A percentile compares a stretch with the other conserved stretches of the same genome.
These are phyloP conservation scores for Kuraishia hungarica DNA, from an alignment of 805 yeast species.

Conservation along the genomic window DNA sequence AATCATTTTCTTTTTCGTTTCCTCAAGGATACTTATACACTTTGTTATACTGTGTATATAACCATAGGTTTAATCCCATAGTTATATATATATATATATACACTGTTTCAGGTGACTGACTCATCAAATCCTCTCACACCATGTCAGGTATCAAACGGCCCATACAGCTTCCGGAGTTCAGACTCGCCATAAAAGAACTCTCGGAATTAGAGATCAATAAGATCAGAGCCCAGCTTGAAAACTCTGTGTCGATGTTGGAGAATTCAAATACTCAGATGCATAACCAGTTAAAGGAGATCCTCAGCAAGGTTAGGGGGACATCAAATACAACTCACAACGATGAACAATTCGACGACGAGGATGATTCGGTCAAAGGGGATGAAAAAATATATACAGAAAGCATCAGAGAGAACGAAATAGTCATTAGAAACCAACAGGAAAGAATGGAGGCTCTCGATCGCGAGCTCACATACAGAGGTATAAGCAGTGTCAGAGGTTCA, in stretches of 20 bases:
- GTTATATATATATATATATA: too few relatives aligned
- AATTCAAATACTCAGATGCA: slow-evolving; percentile 39
- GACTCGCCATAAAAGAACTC: slow-evolving; percentile 21
- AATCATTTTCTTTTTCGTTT: too few relatives aligned
- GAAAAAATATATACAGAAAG: slow-evolving; percentile 43
- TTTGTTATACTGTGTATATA: too few relatives aligned
- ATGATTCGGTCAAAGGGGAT: slow-evolving; percentile 34
- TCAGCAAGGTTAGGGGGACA: neutral
- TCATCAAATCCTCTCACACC: neutral
- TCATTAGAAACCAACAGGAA: slow-evolving; percentile 40
- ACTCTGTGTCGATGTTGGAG: slow-evolving; percentile 36
- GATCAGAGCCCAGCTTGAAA: slow-evolving; percentile 24
- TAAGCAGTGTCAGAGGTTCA: neutral
- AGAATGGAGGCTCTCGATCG: slow-evolving; percentile 34
- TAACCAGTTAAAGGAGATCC: slow-evolving; percentile 29
- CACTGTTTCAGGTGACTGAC: too few relatives aligned
- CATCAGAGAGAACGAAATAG: slow-evolving; percentile 45
- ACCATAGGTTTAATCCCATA: too few relatives aligned
- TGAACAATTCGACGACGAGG: slow-evolving; percentile 27
- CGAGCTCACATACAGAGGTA: slow-evolving; percentile 26
- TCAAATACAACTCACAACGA: slow-evolving; percentile 8
- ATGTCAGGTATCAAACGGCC: slow-evolving; percentile 9
- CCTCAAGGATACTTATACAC: too few relatives aligned
- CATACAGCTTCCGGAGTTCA: slow-evolving; percentile 19
- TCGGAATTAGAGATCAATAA: slow-evolving; percentile 32